A percentile compares a stretch with the other conserved stretches of the same genome.
These are phyloP conservation scores for Symbiodinium natans DNA, from an alignment of 73 alveolate species.

Conservation along the genomic window DNA sequence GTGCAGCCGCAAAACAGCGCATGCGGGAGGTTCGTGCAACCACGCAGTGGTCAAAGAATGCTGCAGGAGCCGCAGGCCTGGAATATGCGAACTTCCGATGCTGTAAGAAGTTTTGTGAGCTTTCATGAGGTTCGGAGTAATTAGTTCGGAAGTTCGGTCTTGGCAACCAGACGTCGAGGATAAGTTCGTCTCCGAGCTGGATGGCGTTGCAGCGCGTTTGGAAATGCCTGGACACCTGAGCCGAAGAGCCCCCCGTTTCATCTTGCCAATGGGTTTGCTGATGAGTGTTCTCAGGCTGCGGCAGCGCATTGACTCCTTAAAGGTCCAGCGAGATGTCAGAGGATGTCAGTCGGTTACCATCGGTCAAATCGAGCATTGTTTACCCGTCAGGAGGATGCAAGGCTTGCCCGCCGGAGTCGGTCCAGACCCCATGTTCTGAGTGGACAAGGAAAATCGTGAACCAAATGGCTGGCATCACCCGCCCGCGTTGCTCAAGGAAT, in stretches of 20 bases:
- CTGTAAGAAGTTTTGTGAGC: no score
- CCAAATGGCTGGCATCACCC: no score
- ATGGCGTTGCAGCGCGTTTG: constrained; percentile 73
- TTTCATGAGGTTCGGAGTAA: no score
- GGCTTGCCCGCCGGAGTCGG: constrained; percentile 12
- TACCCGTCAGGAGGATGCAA: constrained; percentile 8
- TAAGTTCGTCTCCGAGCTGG: constrained; percentile 52
- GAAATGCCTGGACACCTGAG: constrained; percentile 32
- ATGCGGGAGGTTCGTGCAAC: not conserved
- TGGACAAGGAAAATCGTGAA: no score
- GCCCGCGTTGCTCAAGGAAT: no score
- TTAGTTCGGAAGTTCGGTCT: no score
- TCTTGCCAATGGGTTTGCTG: no score
- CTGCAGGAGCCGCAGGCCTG: constrained; percentile 17
- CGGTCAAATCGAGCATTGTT: no score
- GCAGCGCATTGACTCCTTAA: constrained; percentile 44
- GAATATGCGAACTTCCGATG: not conserved
- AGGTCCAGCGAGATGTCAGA: not conserved
- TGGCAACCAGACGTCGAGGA: not conserved
- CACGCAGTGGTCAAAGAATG: not conserved
- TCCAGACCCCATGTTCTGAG: not conserved
- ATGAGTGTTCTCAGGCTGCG: constrained; percentile 47
- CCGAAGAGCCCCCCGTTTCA: no score
- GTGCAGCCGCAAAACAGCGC: not conserved
- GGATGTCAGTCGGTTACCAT: no score